Evolutionary conservation across 495 filamentous ascomycete species (phyloP), one percentile per base, ranked within the genome.

Genomic region (Neurospora hispaniola): DNA sequence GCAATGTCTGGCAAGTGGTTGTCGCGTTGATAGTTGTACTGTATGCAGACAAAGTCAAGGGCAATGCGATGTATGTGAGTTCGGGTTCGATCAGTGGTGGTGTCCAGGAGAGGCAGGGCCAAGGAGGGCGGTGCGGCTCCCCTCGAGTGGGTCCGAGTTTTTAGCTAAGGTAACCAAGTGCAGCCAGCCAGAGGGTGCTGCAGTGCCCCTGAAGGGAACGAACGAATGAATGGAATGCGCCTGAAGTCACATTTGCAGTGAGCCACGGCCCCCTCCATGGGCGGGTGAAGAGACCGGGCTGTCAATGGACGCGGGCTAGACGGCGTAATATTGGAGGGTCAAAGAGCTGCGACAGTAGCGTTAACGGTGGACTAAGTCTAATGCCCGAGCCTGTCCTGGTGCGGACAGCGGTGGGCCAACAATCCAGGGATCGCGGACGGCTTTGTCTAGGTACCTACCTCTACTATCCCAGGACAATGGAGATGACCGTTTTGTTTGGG

Each of bases 91-190:
- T 31, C 27, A 31, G 27, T 31, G 27, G 27, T 72, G 75, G 74
- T 76, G 78, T 76, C 72, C 40, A 79, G 74, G 78, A 75, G 79
- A 78, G 74, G 76, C 75, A 72, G 75, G 75, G 75, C 76, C 76
- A 75, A 62, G 71, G 69, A 73, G 75, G 76, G 77, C 78, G 78
- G 79, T 80, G 79, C 79, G 76, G 77, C 79, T 76, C 73, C 69
- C 54, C 72, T 69, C 71, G 23, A 74, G 78, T 75, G 78, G 79
- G 78, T 73, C 76, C 48, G 70, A 73, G 71, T 73, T 77, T 77
- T 72, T 7, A 62, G 54, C 54, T 62, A 62, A 31, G 27, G 27
- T 38, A 38, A 38, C 54, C 31, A 27, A 62, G 27, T 62, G 54
- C 54, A 16, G 5, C 2, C 23, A 38, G 35, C 35, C 35, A 38